These are phyloP conservation scores for Pythium insidiosum DNA, from an alignment of 352 stramenopile genomes.

Conservation along the genomic window DNA sequence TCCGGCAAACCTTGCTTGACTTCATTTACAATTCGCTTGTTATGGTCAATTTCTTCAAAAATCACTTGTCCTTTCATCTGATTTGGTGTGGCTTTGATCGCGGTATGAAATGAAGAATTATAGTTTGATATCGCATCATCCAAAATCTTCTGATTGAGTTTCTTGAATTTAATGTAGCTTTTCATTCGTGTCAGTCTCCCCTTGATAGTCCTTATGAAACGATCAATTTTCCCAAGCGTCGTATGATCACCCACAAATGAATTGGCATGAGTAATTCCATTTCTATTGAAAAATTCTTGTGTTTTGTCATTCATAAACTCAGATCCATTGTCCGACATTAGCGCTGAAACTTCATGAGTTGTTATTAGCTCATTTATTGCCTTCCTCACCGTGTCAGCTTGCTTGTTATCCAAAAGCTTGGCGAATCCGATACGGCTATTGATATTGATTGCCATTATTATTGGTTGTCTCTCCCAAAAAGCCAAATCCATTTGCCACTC, in stretches of 20 bases:
- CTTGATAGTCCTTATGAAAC: constrained; percentile 32
- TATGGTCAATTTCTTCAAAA: constrained; percentile 1
- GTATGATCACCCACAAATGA: constrained; percentile 25
- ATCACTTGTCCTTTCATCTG: constrained; percentile 8
- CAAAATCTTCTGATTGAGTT: constrained; percentile 16
- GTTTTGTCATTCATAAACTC: constrained; percentile 26
- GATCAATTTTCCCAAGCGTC: constrained; percentile 33
- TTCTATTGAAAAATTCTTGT: constrained; percentile 17
- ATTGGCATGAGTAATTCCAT: constrained; percentile 29
- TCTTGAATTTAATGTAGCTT: constrained; percentile 19
- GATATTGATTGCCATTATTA: constrained; percentile 28
- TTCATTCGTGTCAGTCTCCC: no score
- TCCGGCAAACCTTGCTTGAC: background rate
- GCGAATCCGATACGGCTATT: constrained; percentile 29
- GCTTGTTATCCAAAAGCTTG: constrained; percentile 24
- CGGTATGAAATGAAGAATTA: constrained; percentile 10
- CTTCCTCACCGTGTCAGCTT: constrained; percentile 17
- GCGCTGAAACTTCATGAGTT: constrained; percentile 16
- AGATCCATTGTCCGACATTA: constrained; percentile 26
- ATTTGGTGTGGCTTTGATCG: constrained; percentile 9
- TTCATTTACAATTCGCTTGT: background rate
- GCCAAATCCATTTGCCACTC: constrained; percentile 22
- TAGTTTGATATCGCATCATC: constrained; percentile 24
- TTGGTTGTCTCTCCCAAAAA: constrained; percentile 16
- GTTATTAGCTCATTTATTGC: constrained; percentile 15